phyloP scores from a whole-genome alignment of 208 protist species.

The Crithidia bombi region DNA sequence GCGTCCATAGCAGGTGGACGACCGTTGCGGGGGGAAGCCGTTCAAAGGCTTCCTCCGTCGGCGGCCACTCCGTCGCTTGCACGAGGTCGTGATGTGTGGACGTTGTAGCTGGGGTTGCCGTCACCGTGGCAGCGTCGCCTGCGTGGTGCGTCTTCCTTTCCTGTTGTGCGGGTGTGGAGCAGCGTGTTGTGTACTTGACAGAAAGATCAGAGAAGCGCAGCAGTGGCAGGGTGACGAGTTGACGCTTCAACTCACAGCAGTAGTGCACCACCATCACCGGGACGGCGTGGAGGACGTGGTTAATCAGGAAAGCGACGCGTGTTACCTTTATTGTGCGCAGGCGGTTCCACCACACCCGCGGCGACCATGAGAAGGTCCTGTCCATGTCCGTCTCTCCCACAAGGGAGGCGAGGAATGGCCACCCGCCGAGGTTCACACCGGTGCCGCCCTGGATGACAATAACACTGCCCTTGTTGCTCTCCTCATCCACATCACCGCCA shows the following conservation, averaged over 20 bases:
- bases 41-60: constrained; percentile 30
- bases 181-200: background rate
- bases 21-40: background rate
- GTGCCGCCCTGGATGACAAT: constrained; percentile 29
- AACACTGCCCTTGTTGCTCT: constrained; percentile 21
- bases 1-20: constrained; percentile 45
- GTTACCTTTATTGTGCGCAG: constrained; percentile 44
- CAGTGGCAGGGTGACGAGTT: constrained; percentile 67
- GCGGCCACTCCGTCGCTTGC: constrained; percentile 16
- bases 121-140: background rate
- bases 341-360: constrained; percentile 28
- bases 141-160: background rate
- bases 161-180: background rate
- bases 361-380: constrained; percentile 20
- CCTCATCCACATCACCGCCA: constrained; percentile 7
- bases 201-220: constrained; percentile 51
- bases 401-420: background rate
- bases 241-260: constrained; percentile 62
- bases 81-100: constrained; percentile 6
- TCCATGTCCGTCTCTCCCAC: background rate
- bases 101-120: constrained; percentile 1
- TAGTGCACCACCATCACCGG: constrained; percentile 68
- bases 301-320: constrained; percentile 38
- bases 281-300: constrained; percentile 69
- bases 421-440: constrained; percentile 5